These are phyloP conservation scores for Cladophialophora bantiana DNA, from an alignment of 2,329 filamentous ascomycete genomes.

Conservation along the genomic window DNA sequence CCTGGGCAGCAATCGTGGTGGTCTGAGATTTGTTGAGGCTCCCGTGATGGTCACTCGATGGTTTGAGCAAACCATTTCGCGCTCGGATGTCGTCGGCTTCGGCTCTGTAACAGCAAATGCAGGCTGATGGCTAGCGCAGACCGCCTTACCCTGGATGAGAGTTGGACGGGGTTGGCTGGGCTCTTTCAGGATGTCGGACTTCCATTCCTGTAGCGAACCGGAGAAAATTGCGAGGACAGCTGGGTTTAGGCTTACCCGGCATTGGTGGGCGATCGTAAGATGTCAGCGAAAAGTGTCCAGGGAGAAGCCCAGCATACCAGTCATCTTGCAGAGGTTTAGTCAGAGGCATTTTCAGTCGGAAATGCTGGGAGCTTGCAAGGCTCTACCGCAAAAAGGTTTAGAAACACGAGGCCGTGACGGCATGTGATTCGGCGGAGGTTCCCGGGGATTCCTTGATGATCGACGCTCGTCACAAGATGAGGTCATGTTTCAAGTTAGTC, in stretches of 20 bases:
- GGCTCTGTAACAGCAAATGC: slow-evolving; percentile 5
- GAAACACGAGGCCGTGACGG: background rate
- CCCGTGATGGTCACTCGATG: slow-evolving; percentile 1
- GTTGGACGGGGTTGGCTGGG: background rate
- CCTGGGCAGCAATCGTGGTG: slow-evolving; percentile 20
- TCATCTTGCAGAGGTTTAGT: slow-evolving; percentile 20
- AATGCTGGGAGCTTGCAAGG: slow-evolving; percentile 16
- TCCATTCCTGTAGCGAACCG: slow-evolving; percentile 16
- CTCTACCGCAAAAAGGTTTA: slow-evolving; percentile 22
- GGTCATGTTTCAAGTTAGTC: background rate
- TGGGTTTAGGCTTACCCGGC: slow-evolving; percentile 12
- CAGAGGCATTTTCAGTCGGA: slow-evolving; percentile 20
- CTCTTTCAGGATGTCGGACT: slow-evolving; percentile 12
- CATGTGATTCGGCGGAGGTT: slow-evolving; percentile 10
- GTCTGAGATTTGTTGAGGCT: slow-evolving; percentile 28
- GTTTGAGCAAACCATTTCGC: slow-evolving; percentile 1
- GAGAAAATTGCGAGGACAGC: slow-evolving; percentile 20
- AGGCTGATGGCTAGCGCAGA: slow-evolving; percentile 6
- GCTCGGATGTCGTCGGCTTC: slow-evolving; percentile 24
- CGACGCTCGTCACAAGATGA: slow-evolving; percentile 4
- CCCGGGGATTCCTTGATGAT: slow-evolving; percentile 17
- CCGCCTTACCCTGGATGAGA: slow-evolving; percentile 11
- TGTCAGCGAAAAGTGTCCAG: slow-evolving; percentile 1
- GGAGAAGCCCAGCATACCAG: background rate
- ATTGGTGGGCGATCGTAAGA: slow-evolving; percentile 16